These are phyloP conservation scores for Nigrospora osmanthi DNA, from an alignment of 2,329 filamentous ascomycete genomes.

Conservation along the genomic window DNA sequence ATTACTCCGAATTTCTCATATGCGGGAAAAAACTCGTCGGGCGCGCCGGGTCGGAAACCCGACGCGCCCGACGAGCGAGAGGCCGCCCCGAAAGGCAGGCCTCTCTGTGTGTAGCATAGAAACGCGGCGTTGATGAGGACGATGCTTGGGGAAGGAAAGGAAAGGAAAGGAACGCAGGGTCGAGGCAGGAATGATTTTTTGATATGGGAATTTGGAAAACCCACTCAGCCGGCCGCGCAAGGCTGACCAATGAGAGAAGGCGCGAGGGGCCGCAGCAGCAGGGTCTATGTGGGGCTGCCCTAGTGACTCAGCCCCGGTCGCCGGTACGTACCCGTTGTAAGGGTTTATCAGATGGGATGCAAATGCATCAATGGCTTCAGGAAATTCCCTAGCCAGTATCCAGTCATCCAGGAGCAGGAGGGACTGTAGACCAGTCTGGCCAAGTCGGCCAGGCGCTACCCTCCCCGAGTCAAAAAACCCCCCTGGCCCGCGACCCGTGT, in stretches of 20 bases:
- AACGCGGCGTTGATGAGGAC: constrained; percentile 89
- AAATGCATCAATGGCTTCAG: too few relatives aligned
- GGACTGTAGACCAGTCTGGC: too few relatives aligned
- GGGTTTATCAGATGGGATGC: neutral
- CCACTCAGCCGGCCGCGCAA: neutral
- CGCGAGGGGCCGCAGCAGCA: too few relatives aligned
- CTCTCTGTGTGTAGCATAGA: constrained; percentile 82
- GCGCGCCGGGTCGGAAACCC: constrained; percentile 8
- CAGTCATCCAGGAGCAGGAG: too few relatives aligned
- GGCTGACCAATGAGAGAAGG: constrained; percentile 1
- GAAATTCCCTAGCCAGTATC: too few relatives aligned
- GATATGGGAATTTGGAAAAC: too few relatives aligned
- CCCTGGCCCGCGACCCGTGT: too few relatives aligned
- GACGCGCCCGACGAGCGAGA: constrained; percentile 21
- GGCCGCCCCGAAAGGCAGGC: constrained; percentile 24
- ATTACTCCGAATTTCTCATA: constrained; percentile 99
- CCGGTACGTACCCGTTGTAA: neutral
- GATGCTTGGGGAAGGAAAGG: constrained; percentile 55
- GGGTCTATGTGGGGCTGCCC: neutral
- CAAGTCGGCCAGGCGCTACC: too few relatives aligned
- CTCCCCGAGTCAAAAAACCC: too few relatives aligned
- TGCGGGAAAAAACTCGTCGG: constrained; percentile 42
- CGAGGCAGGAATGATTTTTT: constrained; percentile 11
- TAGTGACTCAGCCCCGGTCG: neutral
- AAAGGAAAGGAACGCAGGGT: constrained; percentile 21